These are phyloP conservation scores for Calycina herbarum DNA, from an alignment of 2,329 filamentous ascomycete species.

Conservation along the genomic window DNA sequence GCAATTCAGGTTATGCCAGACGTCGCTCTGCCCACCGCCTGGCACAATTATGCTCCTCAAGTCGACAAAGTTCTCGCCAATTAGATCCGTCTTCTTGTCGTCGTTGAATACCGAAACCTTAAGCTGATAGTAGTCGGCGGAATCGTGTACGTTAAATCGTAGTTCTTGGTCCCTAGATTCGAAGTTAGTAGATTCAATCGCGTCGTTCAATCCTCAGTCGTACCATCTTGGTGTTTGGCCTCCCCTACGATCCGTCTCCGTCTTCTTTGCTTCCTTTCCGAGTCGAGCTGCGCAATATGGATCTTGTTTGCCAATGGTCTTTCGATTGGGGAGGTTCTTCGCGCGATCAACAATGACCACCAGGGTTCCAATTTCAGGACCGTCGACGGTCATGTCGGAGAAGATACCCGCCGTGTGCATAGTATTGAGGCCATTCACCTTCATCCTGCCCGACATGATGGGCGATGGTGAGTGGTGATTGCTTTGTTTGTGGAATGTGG, in stretches of 20 bases:
- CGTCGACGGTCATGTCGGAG: constrained; percentile 90
- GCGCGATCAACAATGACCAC: constrained; percentile 90
- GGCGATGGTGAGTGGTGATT: constrained; percentile 5
- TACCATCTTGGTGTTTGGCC: constrained; percentile 97
- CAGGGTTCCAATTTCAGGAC: constrained; percentile 88
- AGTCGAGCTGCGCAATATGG: constrained; percentile 92
- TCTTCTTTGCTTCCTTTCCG: constrained; percentile 97
- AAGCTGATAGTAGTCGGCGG: constrained; percentile 90
- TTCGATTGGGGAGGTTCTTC: constrained; percentile 94
- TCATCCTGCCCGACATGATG: constrained; percentile 53
- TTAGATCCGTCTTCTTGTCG: constrained; percentile 95
- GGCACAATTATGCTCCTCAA: constrained; percentile 76
- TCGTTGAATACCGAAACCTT: constrained; percentile 98
- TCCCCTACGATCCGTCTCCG: constrained; percentile 86
- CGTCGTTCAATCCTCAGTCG: constrained; percentile 37
- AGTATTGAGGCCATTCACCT: constrained; percentile 56
- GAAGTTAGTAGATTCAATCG: constrained; percentile 21
- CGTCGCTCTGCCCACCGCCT: constrained; percentile 89
- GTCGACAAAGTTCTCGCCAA: constrained; percentile 90
- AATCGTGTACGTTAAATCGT: constrained; percentile 94
- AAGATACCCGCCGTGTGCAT: constrained; percentile 91
- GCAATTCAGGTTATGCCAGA: constrained; percentile 86
- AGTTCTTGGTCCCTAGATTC: constrained; percentile 87
- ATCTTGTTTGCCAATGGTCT: constrained; percentile 98
- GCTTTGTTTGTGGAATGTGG: neutral